phyloP scores from a whole-genome alignment of 2,329 filamentous ascomycete genomes.

The Rugonectria rugulosa region DNA sequence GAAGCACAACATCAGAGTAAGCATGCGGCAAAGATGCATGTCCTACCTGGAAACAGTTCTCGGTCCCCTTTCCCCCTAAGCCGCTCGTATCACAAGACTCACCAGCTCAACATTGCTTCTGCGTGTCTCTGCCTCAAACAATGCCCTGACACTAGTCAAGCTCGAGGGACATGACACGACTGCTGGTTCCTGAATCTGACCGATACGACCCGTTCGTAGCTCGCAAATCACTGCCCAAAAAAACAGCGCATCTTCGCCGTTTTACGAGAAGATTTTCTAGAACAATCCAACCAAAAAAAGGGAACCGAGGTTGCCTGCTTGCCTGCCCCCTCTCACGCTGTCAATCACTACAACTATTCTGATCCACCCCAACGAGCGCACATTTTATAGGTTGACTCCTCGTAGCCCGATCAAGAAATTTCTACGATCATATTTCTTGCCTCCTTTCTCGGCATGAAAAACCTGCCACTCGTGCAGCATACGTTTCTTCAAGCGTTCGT shows the following conservation, averaged over 20 bases:
- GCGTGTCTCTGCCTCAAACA: slow-evolving; percentile 14
- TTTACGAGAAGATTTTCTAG: not conserved
- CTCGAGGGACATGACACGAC: slow-evolving; percentile 7
- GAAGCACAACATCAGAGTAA: not conserved
- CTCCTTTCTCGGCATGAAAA: no score
- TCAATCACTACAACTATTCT: not conserved
- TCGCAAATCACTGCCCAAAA: slow-evolving; percentile 1
- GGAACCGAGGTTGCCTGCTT: not conserved
- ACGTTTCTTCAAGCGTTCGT: no score
- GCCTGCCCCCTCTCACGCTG: not conserved
- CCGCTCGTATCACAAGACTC: not conserved
- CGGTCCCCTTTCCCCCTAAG: not conserved
- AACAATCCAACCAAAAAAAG: not conserved
- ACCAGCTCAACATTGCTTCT: slow-evolving; percentile 3
- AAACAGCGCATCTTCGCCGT: slow-evolving; percentile 2
- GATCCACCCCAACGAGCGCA: no score
- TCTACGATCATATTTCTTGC: no score
- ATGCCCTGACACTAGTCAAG: slow-evolving; percentile 9
- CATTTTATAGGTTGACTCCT: no score
- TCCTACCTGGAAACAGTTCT: not conserved
- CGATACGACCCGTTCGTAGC: not conserved
- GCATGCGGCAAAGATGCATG: slow-evolving; percentile 1
- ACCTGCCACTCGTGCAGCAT: no score
- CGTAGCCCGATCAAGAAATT: no score
- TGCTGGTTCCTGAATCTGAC: slow-evolving; percentile 11